A percentile compares a stretch with the other conserved stretches of the same genome.
Evolutionary conservation across 768 basidiomycete species (phyloP).

Genomic region (Basidioascus undulatus): DNA sequence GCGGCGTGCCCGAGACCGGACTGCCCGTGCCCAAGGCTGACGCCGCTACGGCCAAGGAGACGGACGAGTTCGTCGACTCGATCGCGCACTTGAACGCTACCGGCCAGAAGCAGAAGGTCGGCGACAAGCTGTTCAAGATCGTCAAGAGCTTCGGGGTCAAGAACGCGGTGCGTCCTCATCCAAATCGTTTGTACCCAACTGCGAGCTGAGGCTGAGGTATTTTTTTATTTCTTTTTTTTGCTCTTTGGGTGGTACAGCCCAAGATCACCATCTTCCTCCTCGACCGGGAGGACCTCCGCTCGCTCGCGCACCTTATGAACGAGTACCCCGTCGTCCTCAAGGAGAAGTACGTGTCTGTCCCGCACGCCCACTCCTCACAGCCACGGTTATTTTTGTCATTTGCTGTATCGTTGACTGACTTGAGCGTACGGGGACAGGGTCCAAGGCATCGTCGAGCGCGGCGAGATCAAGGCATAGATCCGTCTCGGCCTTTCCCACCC

Average conservation of each 20-base stretch:
- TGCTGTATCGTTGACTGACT: no score
- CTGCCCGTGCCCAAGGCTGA: slow-evolving; percentile 47
- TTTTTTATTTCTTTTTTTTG: not conserved
- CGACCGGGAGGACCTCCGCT: slow-evolving; percentile 60
- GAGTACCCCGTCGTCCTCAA: slow-evolving; percentile 60
- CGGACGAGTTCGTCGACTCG: slow-evolving; percentile 48
- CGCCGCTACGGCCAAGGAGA: slow-evolving; percentile 37
- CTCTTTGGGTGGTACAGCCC: slow-evolving; percentile 32
- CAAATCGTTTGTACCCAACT: not conserved
- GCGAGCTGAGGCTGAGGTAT: slow-evolving; percentile 1
- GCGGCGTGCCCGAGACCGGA: slow-evolving; percentile 21
- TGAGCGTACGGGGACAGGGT: no score
- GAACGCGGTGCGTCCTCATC: slow-evolving; percentile 28
- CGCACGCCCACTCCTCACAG: no score
- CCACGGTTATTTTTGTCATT: no score
- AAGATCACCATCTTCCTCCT: slow-evolving; percentile 63
- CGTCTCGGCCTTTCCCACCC: no score
- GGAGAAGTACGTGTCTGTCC: no score
- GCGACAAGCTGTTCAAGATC: slow-evolving; percentile 44
- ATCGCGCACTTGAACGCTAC: not conserved
- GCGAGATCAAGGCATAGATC: no score
- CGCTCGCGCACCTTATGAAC: slow-evolving; percentile 66
- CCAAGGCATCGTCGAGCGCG: no score
- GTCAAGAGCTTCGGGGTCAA: slow-evolving; percentile 47
- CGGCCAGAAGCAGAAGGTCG: slow-evolving; percentile 52